These are phyloP conservation scores for Rhexocercosporidium sp. DNA, from an alignment of 2,329 filamentous ascomycete species.

Conservation along the genomic window DNA sequence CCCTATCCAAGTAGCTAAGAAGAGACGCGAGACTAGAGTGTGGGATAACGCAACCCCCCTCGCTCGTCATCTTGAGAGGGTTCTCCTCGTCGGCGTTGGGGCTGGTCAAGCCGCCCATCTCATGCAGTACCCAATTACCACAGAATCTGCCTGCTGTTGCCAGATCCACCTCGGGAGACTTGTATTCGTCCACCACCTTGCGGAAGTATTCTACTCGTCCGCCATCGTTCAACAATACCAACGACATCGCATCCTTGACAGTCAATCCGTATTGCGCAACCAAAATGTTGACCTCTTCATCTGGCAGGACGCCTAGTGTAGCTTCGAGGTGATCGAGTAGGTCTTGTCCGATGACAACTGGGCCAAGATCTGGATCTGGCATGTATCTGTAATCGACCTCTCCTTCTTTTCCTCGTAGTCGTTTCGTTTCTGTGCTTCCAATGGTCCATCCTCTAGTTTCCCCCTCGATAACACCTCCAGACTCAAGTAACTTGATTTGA, in stretches of 20 bases:
- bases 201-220: conserved; percentile 83
- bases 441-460: conserved; percentile 95
- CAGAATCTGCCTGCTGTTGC: conserved; percentile 51
- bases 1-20: conserved; percentile 49
- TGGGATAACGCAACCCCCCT: conserved; percentile 37
- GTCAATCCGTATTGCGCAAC: conserved; percentile 70
- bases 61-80: conserved; percentile 32
- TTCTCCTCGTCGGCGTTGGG: conserved; percentile 44
- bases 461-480: conserved; percentile 75
- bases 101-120: conserved; percentile 71
- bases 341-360: conserved; percentile 75
- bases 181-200: conserved; percentile 57
- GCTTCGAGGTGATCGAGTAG: conserved; percentile 67
- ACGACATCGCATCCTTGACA: conserved; percentile 80
- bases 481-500: conserved; percentile 81
- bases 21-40: conserved; percentile 47
- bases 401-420: conserved; percentile 89
- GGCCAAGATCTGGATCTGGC: conserved; percentile 90
- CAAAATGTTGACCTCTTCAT: conserved; percentile 69
- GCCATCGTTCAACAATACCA: conserved; percentile 79
- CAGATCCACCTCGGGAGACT: conserved; percentile 14
- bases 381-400: conserved; percentile 98
- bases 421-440: conserved; percentile 79
- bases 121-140: conserved; percentile 75
- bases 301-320: conserved; percentile 74